Conservation (phyloP, 2,329 filamentous ascomycete genomes). For the Ilyonectria mors-panacis region DNA sequence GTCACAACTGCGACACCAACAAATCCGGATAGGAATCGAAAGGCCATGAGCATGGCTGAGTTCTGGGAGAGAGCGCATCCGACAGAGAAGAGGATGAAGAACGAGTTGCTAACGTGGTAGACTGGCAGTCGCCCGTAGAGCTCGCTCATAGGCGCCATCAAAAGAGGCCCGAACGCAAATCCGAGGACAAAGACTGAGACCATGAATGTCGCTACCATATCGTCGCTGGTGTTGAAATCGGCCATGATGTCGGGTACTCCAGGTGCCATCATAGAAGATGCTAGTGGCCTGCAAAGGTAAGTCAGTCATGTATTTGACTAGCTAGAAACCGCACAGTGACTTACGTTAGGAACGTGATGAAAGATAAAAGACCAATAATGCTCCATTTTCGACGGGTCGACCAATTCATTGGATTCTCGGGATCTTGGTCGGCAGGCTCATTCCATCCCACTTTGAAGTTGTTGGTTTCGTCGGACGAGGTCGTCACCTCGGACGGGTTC, state of each 20-base stretch:
- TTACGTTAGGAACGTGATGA: constrained; percentile 54
- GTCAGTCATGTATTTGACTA: not conserved
- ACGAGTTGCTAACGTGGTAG: constrained; percentile 25
- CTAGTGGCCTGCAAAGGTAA: constrained; percentile 7
- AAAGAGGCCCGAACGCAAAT: constrained; percentile 27
- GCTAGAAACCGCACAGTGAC: not conserved
- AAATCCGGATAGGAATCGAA: constrained; percentile 71
- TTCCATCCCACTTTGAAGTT: constrained; percentile 33
- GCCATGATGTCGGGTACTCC: constrained; percentile 26
- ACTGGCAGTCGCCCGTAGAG: constrained; percentile 26
- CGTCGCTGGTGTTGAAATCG: constrained; percentile 16
- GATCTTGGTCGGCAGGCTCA: constrained; percentile 62
- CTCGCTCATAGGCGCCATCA: constrained; percentile 28
- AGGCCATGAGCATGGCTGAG: constrained; percentile 57
- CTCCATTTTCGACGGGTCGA: constrained; percentile 72
- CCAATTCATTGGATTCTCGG: constrained; percentile 79
- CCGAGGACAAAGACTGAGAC: constrained; percentile 30
- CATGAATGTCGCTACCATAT: constrained; percentile 22
- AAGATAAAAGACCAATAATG: constrained; percentile 66
- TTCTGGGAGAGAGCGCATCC: constrained; percentile 22
- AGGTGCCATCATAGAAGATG: constrained; percentile 32
- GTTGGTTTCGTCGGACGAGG: constrained; percentile 5
- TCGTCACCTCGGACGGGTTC: not conserved
- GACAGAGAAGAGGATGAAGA: constrained; percentile 25
- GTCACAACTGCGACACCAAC: constrained; percentile 74